Evolutionary conservation across 2,329 filamentous ascomycete species (phyloP), one percentile per base, ranked within the genome.

Genomic region (Aotearoamyces nothofagi): DNA sequence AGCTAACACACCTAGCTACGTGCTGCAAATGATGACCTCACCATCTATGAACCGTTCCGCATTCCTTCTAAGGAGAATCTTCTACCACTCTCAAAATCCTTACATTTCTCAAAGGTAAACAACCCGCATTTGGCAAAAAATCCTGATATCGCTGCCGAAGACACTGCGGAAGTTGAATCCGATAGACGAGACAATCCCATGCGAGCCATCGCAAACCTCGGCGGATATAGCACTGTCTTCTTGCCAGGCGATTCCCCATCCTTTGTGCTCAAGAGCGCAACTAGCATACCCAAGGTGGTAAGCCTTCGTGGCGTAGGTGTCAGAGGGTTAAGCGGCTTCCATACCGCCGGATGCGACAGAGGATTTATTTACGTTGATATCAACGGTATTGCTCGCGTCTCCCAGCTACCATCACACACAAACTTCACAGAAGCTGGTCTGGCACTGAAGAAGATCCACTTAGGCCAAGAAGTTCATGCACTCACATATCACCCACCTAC

Each of bases 311-410:
- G 78, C 0, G 58, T 63, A 9, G 67, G 69, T 5, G 72, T 87
- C 3, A 67, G 73, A 22, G 72, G 75, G 27, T 62, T 96, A 42
- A 81, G 75, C 38, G 58, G 70, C 1, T 82, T 93, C 48, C 71
- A 92, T 47, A 84, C 76, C 0, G 67, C 73, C 30, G 74, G 70
- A 5, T 90, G 81, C 45, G 74, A 86, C 33, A 64, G 71, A 31
- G 86, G 86, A 0, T 92, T 94, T 47, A 78, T 86, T 22, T 90
- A 84, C 45, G 63, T 82, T 15, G 79, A 92, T 52, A 65, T 61
- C 1, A 55, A 79, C 42, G 74, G 79, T n/a, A 63, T 74, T 9
- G 67, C 84, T 9, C 68, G 78, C 13, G 75, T 90, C 9, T 79
- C 73, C 15, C 72, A 79, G 49, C 50, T 96, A 9, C 79, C 81